Conservation (phyloP, 768 basidiomycete genomes). For the Fibroporia radiculosa region DNA sequence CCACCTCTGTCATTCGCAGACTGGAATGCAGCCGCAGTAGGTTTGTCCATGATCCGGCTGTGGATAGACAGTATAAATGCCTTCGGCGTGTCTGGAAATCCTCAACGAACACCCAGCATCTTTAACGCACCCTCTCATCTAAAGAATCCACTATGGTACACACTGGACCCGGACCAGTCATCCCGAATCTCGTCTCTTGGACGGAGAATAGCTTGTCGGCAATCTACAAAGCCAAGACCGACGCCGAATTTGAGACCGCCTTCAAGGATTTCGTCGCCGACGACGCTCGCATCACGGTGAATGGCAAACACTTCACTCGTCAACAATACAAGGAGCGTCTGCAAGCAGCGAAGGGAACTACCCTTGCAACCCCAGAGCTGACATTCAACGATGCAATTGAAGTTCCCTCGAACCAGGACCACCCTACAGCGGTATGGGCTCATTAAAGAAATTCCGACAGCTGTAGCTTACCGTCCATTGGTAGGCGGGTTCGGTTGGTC, state of each 20-base stretch:
- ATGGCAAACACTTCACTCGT: constrained; percentile 31
- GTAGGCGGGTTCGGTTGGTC: constrained; percentile 20
- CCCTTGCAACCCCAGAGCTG: constrained; percentile 17
- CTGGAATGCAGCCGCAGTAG: no score
- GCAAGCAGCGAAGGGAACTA: constrained; percentile 19
- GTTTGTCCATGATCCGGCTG: no score
- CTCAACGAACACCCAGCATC: no score
- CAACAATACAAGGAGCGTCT: constrained; percentile 33
- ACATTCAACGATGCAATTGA: constrained; percentile 21
- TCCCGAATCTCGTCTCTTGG: constrained; percentile 21
- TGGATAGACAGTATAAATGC: no score
- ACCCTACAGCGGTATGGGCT: background rate
- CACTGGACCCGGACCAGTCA: background rate
- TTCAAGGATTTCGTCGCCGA: constrained; percentile 35
- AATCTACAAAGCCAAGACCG: constrained; percentile 31
- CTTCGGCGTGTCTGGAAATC: no score
- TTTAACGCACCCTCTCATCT: no score
- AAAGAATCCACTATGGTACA: background rate
- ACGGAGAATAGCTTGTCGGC: constrained; percentile 30
- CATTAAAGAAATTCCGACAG: no score
- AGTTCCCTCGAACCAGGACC: background rate
- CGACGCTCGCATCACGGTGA: constrained; percentile 30
- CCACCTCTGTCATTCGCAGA: no score
- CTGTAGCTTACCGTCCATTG: no score
- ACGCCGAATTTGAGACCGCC: constrained; percentile 26